Percentiles rank a stretch among this genome's conserved stretches.
Conservation (phyloP, 306 rosid genomes). For the Glycyrrhiza uralensis region DNA sequence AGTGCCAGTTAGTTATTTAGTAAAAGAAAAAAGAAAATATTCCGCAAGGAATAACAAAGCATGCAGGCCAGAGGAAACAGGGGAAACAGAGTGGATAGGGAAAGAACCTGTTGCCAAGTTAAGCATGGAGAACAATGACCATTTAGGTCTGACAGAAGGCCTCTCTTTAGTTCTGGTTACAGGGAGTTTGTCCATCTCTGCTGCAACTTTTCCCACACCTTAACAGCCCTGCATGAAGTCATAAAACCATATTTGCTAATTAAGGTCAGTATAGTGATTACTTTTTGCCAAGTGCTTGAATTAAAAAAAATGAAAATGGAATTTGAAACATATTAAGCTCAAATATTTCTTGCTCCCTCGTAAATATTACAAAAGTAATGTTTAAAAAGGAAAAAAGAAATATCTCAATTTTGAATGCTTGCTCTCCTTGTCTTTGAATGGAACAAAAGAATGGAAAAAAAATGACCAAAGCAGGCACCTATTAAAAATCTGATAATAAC, state of each 20-base stretch:
- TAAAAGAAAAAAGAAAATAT: neutral
- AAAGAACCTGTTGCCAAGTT: conserved; percentile 85
- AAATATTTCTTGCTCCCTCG: neutral
- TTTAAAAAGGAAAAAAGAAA: neutral
- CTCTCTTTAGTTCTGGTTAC: conserved; percentile 88
- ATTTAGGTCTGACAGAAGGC: conserved; percentile 71
- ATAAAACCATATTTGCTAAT: neutral
- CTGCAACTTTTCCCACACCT: conserved; percentile 96
- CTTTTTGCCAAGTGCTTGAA: neutral
- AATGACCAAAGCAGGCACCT: neutral
- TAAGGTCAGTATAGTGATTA: no score
- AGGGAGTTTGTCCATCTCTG: conserved; percentile 90
- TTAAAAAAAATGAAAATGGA: conserved; percentile 7
- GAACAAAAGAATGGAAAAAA: neutral
- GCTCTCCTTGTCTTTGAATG: neutral
- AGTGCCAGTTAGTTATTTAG: neutral
- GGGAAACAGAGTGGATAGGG: neutral
- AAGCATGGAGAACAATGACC: conserved; percentile 95
- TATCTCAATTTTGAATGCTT: neutral
- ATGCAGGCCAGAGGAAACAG: conserved; percentile 26
- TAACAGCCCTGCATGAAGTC: conserved; percentile 57
- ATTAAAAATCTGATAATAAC: no score
- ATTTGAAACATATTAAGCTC: neutral
- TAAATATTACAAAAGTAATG: neutral
- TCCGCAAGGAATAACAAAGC: no score